These are phyloP conservation scores for Candida ortonii DNA, from an alignment of 805 yeast species.

Conservation along the genomic window DNA sequence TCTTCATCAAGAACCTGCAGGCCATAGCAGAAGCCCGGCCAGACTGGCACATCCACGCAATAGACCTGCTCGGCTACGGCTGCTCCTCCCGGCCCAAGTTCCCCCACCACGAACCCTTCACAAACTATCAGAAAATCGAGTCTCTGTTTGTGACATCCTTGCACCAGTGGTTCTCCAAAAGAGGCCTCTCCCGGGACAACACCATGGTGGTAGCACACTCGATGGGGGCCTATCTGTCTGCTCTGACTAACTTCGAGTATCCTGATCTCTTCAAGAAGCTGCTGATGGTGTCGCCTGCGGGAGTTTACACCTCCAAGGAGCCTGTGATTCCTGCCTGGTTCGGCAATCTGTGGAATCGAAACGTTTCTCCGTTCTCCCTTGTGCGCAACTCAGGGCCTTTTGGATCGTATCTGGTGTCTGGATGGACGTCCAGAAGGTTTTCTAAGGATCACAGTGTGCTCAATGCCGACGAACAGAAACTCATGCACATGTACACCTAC, in stretches of 20 bases:
- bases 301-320: conserved; percentile 53
- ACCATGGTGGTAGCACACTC: conserved; percentile 80
- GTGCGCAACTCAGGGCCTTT: conserved; percentile 76
- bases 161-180: conserved; percentile 55
- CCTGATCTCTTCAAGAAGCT: conserved; percentile 65
- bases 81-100: conserved; percentile 79
- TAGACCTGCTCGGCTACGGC: conserved; percentile 90
- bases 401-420: conserved; percentile 83
- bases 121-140: conserved; percentile 50
- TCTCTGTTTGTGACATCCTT: conserved; percentile 64
- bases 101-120: conserved; percentile 35
- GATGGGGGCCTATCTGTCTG: conserved; percentile 83
- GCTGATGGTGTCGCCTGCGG: conserved; percentile 88
- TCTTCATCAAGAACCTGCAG: conserved; percentile 70
- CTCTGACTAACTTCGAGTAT: conserved; percentile 58
- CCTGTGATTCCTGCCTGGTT: conserved; percentile 73
- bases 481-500: conserved; percentile 77
- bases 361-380: conserved; percentile 79
- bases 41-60: conserved; percentile 75
- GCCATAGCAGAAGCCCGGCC: conserved; percentile 29
- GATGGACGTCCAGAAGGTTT: conserved; percentile 86
- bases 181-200: conserved; percentile 37
- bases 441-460: conserved; percentile 42
- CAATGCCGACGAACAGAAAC: conserved; percentile 40
- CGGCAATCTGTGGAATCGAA: conserved; percentile 67